A percentile compares a stretch with the other conserved stretches of the same genome.
phyloP scores from a whole-genome alignment of 1,284 basidiomycete species.

The Taiwanofungus camphoratus region DNA sequence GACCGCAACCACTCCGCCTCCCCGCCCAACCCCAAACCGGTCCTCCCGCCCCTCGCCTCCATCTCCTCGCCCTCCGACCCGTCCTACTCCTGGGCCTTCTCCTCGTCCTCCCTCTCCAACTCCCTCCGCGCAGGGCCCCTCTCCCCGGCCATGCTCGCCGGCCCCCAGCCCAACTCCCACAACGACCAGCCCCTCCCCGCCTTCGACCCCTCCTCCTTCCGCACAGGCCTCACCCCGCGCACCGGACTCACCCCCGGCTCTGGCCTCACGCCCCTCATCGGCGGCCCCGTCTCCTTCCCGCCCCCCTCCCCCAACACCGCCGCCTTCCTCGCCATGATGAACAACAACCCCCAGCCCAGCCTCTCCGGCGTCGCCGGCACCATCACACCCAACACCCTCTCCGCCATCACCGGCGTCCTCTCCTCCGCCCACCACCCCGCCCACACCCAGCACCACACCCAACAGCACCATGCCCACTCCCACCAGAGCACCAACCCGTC shows the following conservation, averaged over 20 bases:
- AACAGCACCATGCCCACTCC: conserved; percentile 13
- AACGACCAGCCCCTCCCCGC: conserved; percentile 27
- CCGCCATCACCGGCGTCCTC: conserved; percentile 72
- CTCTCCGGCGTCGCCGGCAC: conserved; percentile 57
- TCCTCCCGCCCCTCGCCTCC: conserved; percentile 83
- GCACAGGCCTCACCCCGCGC: conserved; percentile 78
- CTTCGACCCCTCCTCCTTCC: conserved; percentile 77
- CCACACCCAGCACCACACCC: conserved; percentile 13
- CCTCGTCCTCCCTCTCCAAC: conserved; percentile 51
- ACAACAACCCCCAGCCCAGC: conserved; percentile 54
- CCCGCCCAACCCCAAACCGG: conserved; percentile 39
- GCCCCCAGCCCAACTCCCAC: conserved; percentile 52
- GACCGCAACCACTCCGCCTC: conserved; percentile 27
- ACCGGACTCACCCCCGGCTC: conserved; percentile 67
- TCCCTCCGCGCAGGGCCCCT: conserved; percentile 89
- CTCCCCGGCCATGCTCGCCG: conserved; percentile 92
- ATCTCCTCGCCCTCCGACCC: conserved; percentile 81
- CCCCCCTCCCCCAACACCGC: conserved; percentile 87
- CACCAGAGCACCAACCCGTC: conserved; percentile 23
- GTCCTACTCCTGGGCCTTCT: conserved; percentile 70
- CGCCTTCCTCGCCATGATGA: conserved; percentile 90
- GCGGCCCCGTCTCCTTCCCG: conserved; percentile 71
- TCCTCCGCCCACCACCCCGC: conserved; percentile 8
- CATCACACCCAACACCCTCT: conserved; percentile 90
- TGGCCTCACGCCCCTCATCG: conserved; percentile 84